These are phyloP conservation scores for Pisolithus tinctorius DNA, from an alignment of 768 basidiomycete genomes.

Conservation along the genomic window DNA sequence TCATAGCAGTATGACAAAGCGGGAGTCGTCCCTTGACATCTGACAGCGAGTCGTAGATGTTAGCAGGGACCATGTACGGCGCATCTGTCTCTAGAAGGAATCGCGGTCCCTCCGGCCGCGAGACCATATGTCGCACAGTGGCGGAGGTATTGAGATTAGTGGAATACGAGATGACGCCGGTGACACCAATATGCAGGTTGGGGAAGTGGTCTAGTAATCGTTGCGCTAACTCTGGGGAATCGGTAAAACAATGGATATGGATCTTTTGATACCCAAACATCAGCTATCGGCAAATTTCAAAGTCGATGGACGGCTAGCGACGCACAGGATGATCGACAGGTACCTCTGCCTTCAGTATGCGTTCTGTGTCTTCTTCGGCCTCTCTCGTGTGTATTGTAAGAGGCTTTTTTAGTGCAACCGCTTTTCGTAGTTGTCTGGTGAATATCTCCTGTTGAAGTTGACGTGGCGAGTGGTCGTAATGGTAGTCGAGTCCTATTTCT, in stretches of 20 bases:
- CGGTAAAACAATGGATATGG: slow-evolving; percentile 87
- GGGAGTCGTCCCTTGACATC: slow-evolving; percentile 54
- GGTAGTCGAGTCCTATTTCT: slow-evolving; percentile 84
- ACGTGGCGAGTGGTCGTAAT: slow-evolving; percentile 74
- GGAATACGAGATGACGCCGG: slow-evolving; percentile 78
- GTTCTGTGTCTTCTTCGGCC: slow-evolving; percentile 76
- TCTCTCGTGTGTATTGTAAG: slow-evolving; percentile 84
- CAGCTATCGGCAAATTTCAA: neutral
- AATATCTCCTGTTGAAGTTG: slow-evolving; percentile 63
- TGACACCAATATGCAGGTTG: slow-evolving; percentile 79
- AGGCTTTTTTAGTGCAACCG: slow-evolving; percentile 65
- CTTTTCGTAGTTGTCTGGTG: slow-evolving; percentile 57
- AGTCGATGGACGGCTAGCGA: neutral
- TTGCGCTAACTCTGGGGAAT: slow-evolving; percentile 66
- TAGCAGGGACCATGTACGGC: slow-evolving; percentile 80
- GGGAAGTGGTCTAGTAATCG: slow-evolving; percentile 71
- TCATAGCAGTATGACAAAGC: slow-evolving; percentile 71
- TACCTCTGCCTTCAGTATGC: slow-evolving; percentile 69
- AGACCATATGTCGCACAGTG: slow-evolving; percentile 52
- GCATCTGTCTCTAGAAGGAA: slow-evolving; percentile 81
- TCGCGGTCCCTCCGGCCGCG: slow-evolving; percentile 28
- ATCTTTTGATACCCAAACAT: slow-evolving; percentile 37
- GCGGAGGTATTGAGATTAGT: slow-evolving; percentile 66
- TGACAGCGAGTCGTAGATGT: slow-evolving; percentile 55
- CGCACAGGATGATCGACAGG: slow-evolving; percentile 62